These are phyloP conservation scores for Prunus mongolica DNA, from an alignment of 306 rosid species.

Conservation along the genomic window DNA sequence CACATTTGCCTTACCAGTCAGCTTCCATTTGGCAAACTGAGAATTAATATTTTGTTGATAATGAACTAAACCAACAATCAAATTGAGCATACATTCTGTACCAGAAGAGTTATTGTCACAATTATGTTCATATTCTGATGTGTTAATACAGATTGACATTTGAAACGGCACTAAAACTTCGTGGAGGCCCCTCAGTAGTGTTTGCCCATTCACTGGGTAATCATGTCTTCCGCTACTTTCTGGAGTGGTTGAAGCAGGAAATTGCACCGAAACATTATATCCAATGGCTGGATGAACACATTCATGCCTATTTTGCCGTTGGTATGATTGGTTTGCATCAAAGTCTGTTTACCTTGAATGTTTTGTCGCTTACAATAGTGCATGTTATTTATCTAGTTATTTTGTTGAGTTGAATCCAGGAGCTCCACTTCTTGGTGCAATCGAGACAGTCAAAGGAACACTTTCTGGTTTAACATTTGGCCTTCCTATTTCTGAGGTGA, in stretches of 20 bases:
- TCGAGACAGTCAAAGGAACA: constrained; percentile 76
- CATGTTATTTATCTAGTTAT: constrained; percentile 22
- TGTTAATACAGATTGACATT: constrained; percentile 64
- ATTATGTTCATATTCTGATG: constrained; percentile 10
- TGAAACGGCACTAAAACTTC: constrained; percentile 87
- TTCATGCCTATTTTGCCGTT: constrained; percentile 96
- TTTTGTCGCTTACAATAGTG: constrained; percentile 13
- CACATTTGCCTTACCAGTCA: too few relatives aligned
- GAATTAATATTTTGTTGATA: background rate
- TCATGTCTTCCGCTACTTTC: constrained; percentile 84
- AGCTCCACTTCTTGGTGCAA: constrained; percentile 92
- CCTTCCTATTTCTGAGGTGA: constrained; percentile 94
- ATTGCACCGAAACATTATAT: constrained; percentile 91
- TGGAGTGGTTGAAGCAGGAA: constrained; percentile 98
- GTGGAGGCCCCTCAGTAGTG: constrained; percentile 96
- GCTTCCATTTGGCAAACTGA: background rate
- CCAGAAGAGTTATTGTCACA: background rate
- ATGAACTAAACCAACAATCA: background rate
- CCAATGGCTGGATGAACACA: constrained; percentile 84
- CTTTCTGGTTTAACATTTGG: constrained; percentile 90
- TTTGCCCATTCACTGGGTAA: constrained; percentile 97
- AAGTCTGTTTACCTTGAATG: constrained; percentile 7
- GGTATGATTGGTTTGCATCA: constrained; percentile 49
- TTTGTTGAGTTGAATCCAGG: constrained; percentile 46
- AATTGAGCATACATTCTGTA: background rate